Base-by-base conservation (phyloP, 192 early-diverging fungal species). In the Pilaira anomala region DNA sequence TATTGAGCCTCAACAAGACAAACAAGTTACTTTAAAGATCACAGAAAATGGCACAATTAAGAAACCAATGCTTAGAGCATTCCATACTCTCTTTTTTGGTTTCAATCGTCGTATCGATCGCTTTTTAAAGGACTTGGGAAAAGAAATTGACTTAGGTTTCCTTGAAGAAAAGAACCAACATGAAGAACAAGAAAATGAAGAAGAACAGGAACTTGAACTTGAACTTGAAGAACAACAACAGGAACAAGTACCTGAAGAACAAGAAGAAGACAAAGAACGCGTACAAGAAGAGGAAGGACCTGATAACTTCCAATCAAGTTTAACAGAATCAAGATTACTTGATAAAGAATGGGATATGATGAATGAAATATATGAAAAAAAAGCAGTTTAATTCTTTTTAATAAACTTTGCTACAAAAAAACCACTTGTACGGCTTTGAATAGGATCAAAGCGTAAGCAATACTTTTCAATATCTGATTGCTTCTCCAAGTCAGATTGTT, bases 371-470 rank as follows among this genome's bases (percentile, higher is more conserved):
- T 73, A 73, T 59, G 71, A 73, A 30, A 28, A 25, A 21, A 25
- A 25, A 40, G 19, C 12, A 41, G 9, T 8, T 22, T 40, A 30
- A 8, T 57, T 24, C 14, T 24, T 53, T 65, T 95, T 95, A 63
- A 76, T 73, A 66, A 96, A 85, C 63, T 87, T 69, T 22, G 90
- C 90, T 48, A 94, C 78, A 72, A 96, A 94, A 51, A 93, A 82
- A 7, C 91, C 91, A 56, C 87, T 89, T 14, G 89, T 93, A 11
- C 74, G 56, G 30, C 85, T 87, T 16, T 70, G 68, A 22, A 82
- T 41, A 2, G 91, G 91, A 69, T 87, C 85, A 62, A 89, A 91
- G 16, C 89, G 74, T 19, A 91, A 60, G 48, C 80, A 83, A 28
- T 71, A 59, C 1, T 69, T 69, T 45, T 67, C 69, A 29, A 60